phyloP scores from a whole-genome alignment of 2,329 filamentous ascomycete genomes.

The Diaporthe australafricana region DNA sequence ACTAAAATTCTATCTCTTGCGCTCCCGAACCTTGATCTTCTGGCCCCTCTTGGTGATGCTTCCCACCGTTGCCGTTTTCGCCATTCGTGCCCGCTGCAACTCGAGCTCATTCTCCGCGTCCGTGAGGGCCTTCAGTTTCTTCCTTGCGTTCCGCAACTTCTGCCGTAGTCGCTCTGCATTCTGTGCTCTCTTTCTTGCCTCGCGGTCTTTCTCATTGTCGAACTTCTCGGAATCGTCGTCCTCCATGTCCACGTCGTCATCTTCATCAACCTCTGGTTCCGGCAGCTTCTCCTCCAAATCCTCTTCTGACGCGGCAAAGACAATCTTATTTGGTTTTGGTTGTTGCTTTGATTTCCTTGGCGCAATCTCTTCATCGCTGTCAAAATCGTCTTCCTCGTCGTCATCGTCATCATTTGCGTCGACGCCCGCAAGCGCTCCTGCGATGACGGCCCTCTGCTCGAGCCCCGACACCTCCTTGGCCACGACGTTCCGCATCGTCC shows the following conservation, averaged over 20 bases:
- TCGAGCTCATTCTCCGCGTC: slow-evolving; percentile 68
- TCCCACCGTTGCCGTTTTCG: slow-evolving; percentile 71
- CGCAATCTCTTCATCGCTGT: slow-evolving; percentile 43
- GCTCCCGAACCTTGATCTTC: slow-evolving; percentile 71
- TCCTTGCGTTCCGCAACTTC: slow-evolving; percentile 62
- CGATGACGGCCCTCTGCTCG: slow-evolving; percentile 64
- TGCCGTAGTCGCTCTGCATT: slow-evolving; percentile 59
- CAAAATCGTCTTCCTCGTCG: slow-evolving; percentile 47
- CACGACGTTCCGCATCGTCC: slow-evolving; percentile 71
- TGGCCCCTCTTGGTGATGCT: slow-evolving; percentile 69
- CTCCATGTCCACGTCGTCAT: slow-evolving; percentile 45
- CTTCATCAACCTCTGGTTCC: slow-evolving; percentile 42
- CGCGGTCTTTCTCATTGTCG: slow-evolving; percentile 41
- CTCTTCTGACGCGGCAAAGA: slow-evolving; percentile 59
- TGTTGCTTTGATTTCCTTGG: slow-evolving; percentile 39
- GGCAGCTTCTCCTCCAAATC: slow-evolving; percentile 43
- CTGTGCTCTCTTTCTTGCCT: slow-evolving; percentile 50
- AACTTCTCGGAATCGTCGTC: slow-evolving; percentile 43
- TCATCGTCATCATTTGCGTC: slow-evolving; percentile 45
- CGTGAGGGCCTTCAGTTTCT: slow-evolving; percentile 66
- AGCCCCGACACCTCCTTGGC: slow-evolving; percentile 67
- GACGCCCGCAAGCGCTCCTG: slow-evolving; percentile 47
- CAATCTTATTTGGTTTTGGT: slow-evolving; percentile 57
- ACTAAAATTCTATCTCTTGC: slow-evolving; percentile 64
- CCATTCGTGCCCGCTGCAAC: slow-evolving; percentile 71